Evolutionary conservation across 116 monocot genomes (phyloP).

Genomic region (Cymodocea nodosa): DNA sequence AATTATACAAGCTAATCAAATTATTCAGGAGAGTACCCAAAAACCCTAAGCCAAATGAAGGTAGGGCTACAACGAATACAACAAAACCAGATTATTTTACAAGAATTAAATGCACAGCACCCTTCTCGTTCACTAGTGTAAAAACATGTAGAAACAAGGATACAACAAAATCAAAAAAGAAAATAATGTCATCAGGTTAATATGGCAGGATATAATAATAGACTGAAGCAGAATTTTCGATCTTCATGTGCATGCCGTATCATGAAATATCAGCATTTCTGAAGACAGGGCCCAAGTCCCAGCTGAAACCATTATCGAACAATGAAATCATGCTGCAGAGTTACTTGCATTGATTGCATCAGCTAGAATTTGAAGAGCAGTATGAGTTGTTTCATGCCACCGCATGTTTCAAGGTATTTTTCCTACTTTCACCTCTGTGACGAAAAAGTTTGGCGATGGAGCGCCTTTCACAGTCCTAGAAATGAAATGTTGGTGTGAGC

Average conservation of each 20-base stretch:
- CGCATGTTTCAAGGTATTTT: constrained; percentile 3
- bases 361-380: background rate
- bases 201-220: background rate
- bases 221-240: background rate
- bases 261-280: background rate
- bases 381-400: background rate
- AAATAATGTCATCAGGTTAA: constrained; percentile 7
- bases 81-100: constrained; percentile 5
- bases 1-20: no score
- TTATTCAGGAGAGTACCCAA: no score
- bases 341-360: background rate
- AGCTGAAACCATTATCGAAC: background rate
- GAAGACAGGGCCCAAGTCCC: background rate
- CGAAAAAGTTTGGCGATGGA: constrained; percentile 33
- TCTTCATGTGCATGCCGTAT: background rate
- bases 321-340: background rate
- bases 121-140: background rate
- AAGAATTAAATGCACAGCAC: constrained; percentile 1
- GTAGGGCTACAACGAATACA: constrained; percentile 2
- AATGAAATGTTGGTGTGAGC: background rate
- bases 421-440: constrained; percentile 26
- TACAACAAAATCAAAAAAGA: background rate
- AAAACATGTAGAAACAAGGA: background rate
- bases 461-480: constrained; percentile 41
- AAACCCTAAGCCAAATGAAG: no score